phyloP scores from a whole-genome alignment of 768 basidiomycete species.

The Lactarius vividus region DNA sequence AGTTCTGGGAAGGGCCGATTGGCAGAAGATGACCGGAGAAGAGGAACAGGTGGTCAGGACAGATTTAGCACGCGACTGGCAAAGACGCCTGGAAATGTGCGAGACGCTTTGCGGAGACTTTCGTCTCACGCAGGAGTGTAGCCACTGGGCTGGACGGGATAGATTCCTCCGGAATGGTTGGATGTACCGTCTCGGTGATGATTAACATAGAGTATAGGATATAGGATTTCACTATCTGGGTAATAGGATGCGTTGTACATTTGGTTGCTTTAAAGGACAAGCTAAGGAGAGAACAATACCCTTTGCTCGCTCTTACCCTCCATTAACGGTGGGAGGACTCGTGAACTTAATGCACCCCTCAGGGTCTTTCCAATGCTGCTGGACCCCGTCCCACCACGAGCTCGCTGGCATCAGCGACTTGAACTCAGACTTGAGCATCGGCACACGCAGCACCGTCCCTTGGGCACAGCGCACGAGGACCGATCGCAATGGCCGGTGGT shows the following conservation, averaged over 20 bases:
- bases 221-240: no score
- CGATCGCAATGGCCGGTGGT: constrained; percentile 38
- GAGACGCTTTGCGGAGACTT: constrained; percentile 39
- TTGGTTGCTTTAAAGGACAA: background rate
- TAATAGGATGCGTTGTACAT: no score
- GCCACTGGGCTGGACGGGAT: constrained; percentile 45
- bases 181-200: constrained; percentile 34
- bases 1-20: constrained; percentile 49
- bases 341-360: constrained; percentile 16
- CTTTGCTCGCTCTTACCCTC: background rate
- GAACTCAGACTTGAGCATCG: constrained; percentile 59
- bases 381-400: constrained; percentile 80
- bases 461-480: constrained; percentile 57
- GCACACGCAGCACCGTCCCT: constrained; percentile 51
- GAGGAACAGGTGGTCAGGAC: constrained; percentile 36
- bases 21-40: constrained; percentile 39
- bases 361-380: constrained; percentile 14
- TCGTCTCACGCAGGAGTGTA: constrained; percentile 14
- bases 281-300: background rate
- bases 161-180: constrained; percentile 62
- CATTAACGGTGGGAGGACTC: background rate
- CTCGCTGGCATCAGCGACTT: constrained; percentile 51
- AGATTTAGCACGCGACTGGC: constrained; percentile 47
- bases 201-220: no score
- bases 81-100: constrained; percentile 59